Evolutionary conservation across 768 basidiomycete species (phyloP).

Genomic region (Hygrocybe coccinea): DNA sequence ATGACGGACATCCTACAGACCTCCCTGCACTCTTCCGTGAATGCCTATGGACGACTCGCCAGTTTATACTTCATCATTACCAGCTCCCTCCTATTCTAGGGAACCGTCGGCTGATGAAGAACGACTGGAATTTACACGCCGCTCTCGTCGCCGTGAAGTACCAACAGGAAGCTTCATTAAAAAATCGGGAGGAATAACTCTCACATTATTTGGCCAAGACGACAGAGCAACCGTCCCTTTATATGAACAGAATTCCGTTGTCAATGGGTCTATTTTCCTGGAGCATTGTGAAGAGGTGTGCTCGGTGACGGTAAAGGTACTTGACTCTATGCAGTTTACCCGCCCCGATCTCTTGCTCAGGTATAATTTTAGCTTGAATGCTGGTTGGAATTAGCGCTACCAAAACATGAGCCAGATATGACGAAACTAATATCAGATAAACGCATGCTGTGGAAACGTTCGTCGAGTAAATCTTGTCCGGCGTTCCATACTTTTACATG

Average conservation of each 20-base stretch:
- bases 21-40: background rate
- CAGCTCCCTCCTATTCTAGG: slow-evolving; percentile 55
- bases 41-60: slow-evolving; percentile 33
- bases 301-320: slow-evolving; percentile 45
- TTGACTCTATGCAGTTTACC: background rate
- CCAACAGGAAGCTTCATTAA: slow-evolving; percentile 41
- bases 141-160: slow-evolving; percentile 15
- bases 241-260: slow-evolving; percentile 41
- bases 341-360: background rate
- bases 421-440: slow-evolving; percentile 30
- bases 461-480: slow-evolving; percentile 22
- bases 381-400: slow-evolving; percentile 36
- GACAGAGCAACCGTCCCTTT: slow-evolving; percentile 30
- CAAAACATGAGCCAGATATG: slow-evolving; percentile 35
- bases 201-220: slow-evolving; percentile 45
- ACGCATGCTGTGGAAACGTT: slow-evolving; percentile 33
- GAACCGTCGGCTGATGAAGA: slow-evolving; percentile 49
- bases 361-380: slow-evolving; percentile 35
- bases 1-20: background rate
- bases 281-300: slow-evolving; percentile 35
- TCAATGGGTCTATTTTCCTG: slow-evolving; percentile 44
- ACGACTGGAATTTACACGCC: slow-evolving; percentile 47
- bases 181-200: slow-evolving; percentile 34
- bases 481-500: slow-evolving; percentile 37
- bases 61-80: slow-evolving; percentile 48